Percentiles rank a stretch among this genome's conserved stretches.
Conservation (phyloP, 208 protist genomes). For the Wallacemonas rigidus region DNA sequence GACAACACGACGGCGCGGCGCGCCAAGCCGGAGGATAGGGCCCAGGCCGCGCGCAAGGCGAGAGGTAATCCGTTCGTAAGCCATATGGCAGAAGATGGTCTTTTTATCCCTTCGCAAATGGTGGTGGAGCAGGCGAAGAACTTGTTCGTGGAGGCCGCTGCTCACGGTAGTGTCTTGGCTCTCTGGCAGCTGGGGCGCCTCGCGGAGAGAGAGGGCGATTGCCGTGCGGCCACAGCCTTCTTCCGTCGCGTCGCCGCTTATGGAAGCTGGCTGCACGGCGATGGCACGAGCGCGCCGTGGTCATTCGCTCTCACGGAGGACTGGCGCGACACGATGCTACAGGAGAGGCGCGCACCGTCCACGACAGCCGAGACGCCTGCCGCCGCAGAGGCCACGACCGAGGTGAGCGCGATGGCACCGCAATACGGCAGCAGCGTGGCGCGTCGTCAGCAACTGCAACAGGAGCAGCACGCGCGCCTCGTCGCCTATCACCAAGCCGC, state of each 20-base stretch:
- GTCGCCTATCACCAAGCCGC: background rate
- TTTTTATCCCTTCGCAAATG: slow-evolving; percentile 24
- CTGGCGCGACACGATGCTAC: background rate
- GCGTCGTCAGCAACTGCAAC: background rate
- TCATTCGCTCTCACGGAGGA: slow-evolving; percentile 24
- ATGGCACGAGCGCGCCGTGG: background rate
- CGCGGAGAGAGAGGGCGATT: slow-evolving; percentile 28
- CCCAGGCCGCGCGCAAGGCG: background rate
- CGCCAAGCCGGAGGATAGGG: background rate
- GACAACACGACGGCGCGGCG: slow-evolving; percentile 2
- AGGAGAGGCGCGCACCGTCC: background rate
- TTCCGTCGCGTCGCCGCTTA: slow-evolving; percentile 46
- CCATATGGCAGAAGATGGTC: background rate
- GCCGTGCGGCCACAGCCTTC: slow-evolving; percentile 34
- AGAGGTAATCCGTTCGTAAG: background rate
- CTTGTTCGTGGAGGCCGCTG: slow-evolving; percentile 42
- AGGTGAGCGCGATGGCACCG: background rate
- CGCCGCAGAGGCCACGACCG: background rate
- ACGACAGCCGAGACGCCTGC: background rate
- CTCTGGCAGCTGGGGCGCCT: slow-evolving; percentile 67
- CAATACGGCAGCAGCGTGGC: background rate
- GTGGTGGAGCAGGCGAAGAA: slow-evolving; percentile 36
- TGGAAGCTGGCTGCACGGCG: slow-evolving; percentile 45
- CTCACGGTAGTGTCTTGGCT: slow-evolving; percentile 59
- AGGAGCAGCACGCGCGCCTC: slow-evolving; percentile 8